Evolutionary conservation across 169 alveolate genomes (phyloP).

Genomic region (Cryptosporidium andersoni): DNA sequence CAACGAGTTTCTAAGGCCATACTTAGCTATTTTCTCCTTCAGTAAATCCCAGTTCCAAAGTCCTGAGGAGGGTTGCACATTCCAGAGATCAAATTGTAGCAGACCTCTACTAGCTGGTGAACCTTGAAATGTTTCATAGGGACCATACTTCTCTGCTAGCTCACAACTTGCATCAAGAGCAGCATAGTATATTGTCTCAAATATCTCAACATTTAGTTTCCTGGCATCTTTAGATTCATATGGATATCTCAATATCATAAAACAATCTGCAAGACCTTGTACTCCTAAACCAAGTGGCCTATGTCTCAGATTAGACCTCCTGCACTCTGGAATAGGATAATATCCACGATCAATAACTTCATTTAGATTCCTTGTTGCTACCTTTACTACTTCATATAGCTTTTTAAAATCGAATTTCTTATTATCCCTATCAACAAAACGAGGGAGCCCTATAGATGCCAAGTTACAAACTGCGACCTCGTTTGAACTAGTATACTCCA

Average conservation of each 20-base stretch:
- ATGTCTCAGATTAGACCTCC: constrained; percentile 92
- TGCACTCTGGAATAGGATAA: constrained; percentile 95
- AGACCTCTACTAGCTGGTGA: constrained; percentile 96
- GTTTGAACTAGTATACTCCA: constrained; percentile 95
- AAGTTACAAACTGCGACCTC: constrained; percentile 99
- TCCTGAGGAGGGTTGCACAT: constrained; percentile 81
- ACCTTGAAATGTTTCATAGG: constrained; percentile 94
- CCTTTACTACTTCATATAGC: constrained; percentile 86
- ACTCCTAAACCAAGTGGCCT: constrained; percentile 99
- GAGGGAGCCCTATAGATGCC: constrained; percentile 93
- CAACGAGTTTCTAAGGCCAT: constrained; percentile 96
- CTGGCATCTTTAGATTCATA: constrained; percentile 94
- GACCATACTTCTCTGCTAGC: constrained; percentile 91
- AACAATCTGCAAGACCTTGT: constrained; percentile 98
- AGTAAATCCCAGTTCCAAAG: constrained; percentile 94
- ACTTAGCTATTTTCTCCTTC: constrained; percentile 84
- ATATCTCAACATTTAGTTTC: constrained; percentile 90
- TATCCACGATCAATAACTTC: constrained; percentile 94
- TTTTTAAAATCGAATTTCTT: constrained; percentile 81
- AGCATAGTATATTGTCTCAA: constrained; percentile 97
- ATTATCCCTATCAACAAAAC: constrained; percentile 78
- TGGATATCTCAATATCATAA: constrained; percentile 92
- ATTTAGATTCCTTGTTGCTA: constrained; percentile 93
- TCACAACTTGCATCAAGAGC: constrained; percentile 93
- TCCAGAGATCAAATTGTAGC: constrained; percentile 98